These are phyloP conservation scores for Nemania diffusa DNA, from an alignment of 2,329 filamentous ascomycete species.

Conservation along the genomic window DNA sequence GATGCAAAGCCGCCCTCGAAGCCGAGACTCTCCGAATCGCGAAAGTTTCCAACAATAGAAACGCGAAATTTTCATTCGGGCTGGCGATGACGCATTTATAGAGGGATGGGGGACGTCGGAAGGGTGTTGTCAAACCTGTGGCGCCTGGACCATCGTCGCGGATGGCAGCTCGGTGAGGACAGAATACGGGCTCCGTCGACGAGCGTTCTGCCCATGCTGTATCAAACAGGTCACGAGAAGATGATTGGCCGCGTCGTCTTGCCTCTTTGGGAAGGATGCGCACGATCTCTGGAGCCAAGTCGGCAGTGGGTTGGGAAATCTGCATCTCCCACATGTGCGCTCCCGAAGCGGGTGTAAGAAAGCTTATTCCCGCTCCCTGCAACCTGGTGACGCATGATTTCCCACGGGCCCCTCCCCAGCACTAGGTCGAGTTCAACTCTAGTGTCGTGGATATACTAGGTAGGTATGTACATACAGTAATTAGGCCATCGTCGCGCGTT, in stretches of 20 bases:
- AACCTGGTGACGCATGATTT: neutral
- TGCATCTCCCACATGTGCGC: neutral
- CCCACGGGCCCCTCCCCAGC: neutral
- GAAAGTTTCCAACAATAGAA: neutral
- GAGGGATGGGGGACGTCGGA: neutral
- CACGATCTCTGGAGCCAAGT: neutral
- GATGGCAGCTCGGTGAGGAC: neutral
- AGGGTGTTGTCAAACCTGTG: neutral
- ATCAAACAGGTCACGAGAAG: neutral
- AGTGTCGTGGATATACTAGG: neutral
- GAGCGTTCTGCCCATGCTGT: too few species aligned
- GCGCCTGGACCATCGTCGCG: neutral
- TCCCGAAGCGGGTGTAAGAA: neutral
- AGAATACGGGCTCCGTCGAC: neutral
- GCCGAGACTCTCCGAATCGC: neutral
- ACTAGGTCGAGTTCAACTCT: neutral
- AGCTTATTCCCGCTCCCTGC: neutral
- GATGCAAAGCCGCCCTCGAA: neutral
- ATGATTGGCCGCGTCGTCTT: neutral
- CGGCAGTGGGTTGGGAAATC: slow-evolving; percentile 16
- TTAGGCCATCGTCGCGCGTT: neutral
- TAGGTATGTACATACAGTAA: too few species aligned
- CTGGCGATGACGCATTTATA: neutral
- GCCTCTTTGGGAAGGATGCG: neutral
- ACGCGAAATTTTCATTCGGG: neutral